phyloP scores from a whole-genome alignment of 306 rosid species.

The Betula pendula region DNA sequence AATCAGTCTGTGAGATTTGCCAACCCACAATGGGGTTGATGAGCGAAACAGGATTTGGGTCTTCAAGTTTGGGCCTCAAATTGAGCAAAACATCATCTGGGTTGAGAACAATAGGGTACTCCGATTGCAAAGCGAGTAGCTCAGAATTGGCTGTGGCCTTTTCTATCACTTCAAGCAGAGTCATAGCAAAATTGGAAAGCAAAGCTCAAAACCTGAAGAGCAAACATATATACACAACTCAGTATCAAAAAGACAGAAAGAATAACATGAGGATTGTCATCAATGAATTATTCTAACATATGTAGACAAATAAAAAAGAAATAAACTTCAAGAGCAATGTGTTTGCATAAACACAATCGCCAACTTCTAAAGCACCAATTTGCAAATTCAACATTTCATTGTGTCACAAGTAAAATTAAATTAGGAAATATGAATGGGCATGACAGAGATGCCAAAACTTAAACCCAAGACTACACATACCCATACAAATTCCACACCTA shows the following conservation, averaged over 20 bases:
- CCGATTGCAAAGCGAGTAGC: slow-evolving; percentile 34
- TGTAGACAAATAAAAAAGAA: neutral
- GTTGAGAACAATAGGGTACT: slow-evolving; percentile 68
- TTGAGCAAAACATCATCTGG: slow-evolving; percentile 48
- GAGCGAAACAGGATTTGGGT: slow-evolving; percentile 34
- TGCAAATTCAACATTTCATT: neutral
- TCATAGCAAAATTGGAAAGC: slow-evolving; percentile 43
- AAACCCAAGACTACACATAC: neutral
- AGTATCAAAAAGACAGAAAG: neutral
- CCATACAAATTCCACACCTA: neutral
- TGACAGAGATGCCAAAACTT: neutral
- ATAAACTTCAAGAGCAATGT: neutral
- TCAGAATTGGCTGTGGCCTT: slow-evolving; percentile 37
- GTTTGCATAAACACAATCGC: neutral
- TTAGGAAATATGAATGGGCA: neutral
- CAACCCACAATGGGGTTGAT: slow-evolving; percentile 57
- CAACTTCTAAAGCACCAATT: neutral
- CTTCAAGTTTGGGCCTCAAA: slow-evolving; percentile 48
- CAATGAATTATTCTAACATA: neutral
- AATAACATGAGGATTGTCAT: neutral
- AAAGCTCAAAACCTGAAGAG: neutral
- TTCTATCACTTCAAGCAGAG: slow-evolving; percentile 59
- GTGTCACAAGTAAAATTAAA: neutral
- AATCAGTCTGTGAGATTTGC: slow-evolving; percentile 54
- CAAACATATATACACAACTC: neutral